phyloP scores from a whole-genome alignment of 2,329 filamentous ascomycete species.

The Ilyonectria destructans region DNA sequence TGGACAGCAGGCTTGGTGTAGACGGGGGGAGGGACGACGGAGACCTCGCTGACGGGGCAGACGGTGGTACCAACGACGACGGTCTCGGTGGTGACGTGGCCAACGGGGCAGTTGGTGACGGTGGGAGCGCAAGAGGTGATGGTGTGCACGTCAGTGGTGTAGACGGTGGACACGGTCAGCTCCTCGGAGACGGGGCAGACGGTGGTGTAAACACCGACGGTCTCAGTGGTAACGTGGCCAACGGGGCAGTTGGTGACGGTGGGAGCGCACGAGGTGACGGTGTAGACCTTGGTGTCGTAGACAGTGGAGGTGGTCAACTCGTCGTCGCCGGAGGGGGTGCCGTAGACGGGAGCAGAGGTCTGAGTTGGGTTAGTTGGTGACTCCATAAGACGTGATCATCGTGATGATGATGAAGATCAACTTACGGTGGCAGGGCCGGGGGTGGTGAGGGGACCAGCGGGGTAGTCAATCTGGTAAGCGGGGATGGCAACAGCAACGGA shows the following conservation, averaged over 20 bases:
- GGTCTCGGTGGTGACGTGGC: slow-evolving; percentile 10
- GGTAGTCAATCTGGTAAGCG: slow-evolving; percentile 1
- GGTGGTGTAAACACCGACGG: slow-evolving; percentile 43
- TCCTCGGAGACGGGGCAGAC: slow-evolving; percentile 42
- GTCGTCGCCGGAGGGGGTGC: slow-evolving; percentile 41
- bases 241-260: slow-evolving; percentile 39
- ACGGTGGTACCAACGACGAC: slow-evolving; percentile 24
- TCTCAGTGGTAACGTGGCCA: slow-evolving; percentile 44
- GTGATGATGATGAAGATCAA: neutral
- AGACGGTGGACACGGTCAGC: slow-evolving; percentile 31
- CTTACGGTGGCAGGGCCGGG: slow-evolving; percentile 43
- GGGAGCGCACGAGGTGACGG: slow-evolving; percentile 40
- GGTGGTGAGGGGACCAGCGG: slow-evolving; percentile 33
- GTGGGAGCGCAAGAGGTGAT: slow-evolving; percentile 32
- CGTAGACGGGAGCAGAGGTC: slow-evolving; percentile 26
- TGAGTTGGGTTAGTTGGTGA: neutral
- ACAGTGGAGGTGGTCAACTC: slow-evolving; percentile 26
- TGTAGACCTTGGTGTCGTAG: slow-evolving; percentile 45
- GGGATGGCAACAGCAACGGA: slow-evolving; percentile 21
- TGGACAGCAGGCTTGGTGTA: slow-evolving; percentile 15
- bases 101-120: slow-evolving; percentile 19
- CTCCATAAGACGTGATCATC: no score
- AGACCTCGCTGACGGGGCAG: slow-evolving; percentile 46
- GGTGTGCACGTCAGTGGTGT: slow-evolving; percentile 37
- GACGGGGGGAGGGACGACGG: neutral